Percentiles rank a stretch among this genome's conserved stretches.
Evolutionary conservation across 768 basidiomycete species (phyloP).

Genomic region (Mycena vulgaris): DNA sequence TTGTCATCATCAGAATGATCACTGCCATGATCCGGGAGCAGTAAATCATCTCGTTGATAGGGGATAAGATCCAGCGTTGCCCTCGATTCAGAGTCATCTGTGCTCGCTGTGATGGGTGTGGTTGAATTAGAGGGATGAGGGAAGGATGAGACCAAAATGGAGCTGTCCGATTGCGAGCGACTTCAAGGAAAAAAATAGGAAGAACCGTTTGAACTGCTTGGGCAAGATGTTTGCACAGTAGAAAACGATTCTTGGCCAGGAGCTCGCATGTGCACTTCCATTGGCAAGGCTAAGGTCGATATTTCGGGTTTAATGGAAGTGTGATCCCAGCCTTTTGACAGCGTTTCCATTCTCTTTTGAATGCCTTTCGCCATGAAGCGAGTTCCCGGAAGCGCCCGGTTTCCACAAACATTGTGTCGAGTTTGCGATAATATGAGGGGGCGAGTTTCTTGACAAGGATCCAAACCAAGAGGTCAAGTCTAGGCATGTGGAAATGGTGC

Average conservation of each 20-base stretch:
- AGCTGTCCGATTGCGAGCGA: constrained; percentile 22
- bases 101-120: no score
- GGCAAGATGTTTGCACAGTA: constrained; percentile 43
- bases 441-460: constrained; percentile 25
- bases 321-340: constrained; percentile 23
- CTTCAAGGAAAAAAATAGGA: constrained; percentile 39
- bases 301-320: constrained; percentile 30
- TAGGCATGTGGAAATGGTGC: constrained; percentile 32
- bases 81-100: no score
- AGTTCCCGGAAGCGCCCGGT: constrained; percentile 25
- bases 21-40: no score
- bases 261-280: constrained; percentile 38
- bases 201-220: constrained; percentile 32
- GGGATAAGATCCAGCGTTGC: no score
- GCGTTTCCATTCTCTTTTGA: constrained; percentile 33
- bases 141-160: constrained; percentile 39
- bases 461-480: constrained; percentile 32
- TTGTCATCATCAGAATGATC: not conserved
- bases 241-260: constrained; percentile 36
- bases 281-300: constrained; percentile 25
- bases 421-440: constrained; percentile 26
- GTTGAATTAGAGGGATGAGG: no score
- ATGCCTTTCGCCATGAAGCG: constrained; percentile 37
- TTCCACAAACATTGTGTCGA: constrained; percentile 3
- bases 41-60: no score